Base-by-base conservation (phyloP, 805 yeast species). In the Starmerella floris region DNA sequence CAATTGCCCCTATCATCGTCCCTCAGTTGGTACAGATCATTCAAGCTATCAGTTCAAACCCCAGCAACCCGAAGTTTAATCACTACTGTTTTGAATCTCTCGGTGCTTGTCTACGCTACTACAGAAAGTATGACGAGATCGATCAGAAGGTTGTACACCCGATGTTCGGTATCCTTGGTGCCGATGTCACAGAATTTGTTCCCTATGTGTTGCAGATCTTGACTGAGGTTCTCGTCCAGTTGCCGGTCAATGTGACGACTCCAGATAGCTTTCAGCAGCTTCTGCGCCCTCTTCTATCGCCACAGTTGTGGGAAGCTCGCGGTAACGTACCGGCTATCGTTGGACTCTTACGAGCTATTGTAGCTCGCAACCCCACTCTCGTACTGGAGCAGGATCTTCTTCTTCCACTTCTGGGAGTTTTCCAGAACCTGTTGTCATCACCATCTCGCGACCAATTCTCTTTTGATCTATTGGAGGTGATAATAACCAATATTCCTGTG, bases 271-370 rank as follows among this genome's bases (percentile, higher is more conserved):
- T 75, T 56, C 72, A 68, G 43, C 76, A 72, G 43, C 66, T 91
- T 38, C 69, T 84, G 19, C 76, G 76, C 50, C 97, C 98, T 1
- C 64, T 91, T 35, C 66, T 91, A 53, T 74, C 94, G 1, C 96
- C 97, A n/a, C 60, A 76, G 5, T 78, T 87, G 30, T 91, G 98
- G 98, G 97, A 91, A 60, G 74, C 73, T 47, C 71, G 77, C 50
- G 98, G 97, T 15, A 91, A 88, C 52, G 76, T 88, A 28, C 98
- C 98, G 2, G 96, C 95, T 2, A 74, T 88, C 19, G 79, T 93
- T 0, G 73, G 95, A 52, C 66, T 91, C 40, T 65, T 91, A 31
- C 71, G 76, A 42, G 76, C 83, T 5, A 76, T 88, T 19, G 62
- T 80, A 27, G 61, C 61, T 35, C 74, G 71, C 36, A 61, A 63